phyloP scores from a whole-genome alignment of 139 green algal genomes.

The Nannochloris sp. region DNA sequence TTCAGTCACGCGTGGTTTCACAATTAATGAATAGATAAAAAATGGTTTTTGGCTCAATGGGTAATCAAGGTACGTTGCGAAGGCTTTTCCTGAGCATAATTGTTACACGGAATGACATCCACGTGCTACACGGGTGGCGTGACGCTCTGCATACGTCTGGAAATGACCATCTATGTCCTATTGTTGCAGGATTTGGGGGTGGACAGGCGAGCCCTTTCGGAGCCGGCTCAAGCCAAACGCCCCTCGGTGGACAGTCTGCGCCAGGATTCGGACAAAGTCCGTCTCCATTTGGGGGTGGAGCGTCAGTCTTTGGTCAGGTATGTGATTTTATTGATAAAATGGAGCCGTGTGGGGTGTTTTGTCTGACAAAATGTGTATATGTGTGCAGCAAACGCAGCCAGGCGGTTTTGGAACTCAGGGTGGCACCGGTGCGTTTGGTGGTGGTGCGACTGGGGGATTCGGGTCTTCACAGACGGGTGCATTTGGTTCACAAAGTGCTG shows the following conservation, averaged over 20 bases:
- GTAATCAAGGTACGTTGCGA: no score
- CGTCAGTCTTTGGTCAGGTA: constrained; percentile 29
- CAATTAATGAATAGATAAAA: no score
- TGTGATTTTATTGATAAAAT: no score
- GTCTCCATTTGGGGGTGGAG: constrained; percentile 29
- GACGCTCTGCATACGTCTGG: not conserved
- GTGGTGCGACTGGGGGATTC: not conserved
- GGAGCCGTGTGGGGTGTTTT: not conserved
- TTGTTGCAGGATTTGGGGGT: constrained; percentile 16
- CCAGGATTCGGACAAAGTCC: constrained; percentile 16
- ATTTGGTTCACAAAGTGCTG: not conserved
- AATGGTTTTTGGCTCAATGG: no score
- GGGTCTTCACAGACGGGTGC: not conserved
- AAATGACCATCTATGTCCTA: not conserved
- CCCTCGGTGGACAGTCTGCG: constrained; percentile 16
- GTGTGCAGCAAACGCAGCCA: no score
- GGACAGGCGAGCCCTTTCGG: constrained; percentile 17
- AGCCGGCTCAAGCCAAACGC: constrained; percentile 4
- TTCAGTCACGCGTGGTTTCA: no score
- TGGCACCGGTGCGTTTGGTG: not conserved
- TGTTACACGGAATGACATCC: no score
- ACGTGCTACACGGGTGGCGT: not conserved
- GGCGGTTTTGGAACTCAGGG: constrained; percentile 11
- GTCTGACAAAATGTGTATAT: not conserved
- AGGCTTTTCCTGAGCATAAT: no score